These are phyloP conservation scores for Trichothecium sympodiale DNA, from an alignment of 2,329 filamentous ascomycete species.

Conservation along the genomic window DNA sequence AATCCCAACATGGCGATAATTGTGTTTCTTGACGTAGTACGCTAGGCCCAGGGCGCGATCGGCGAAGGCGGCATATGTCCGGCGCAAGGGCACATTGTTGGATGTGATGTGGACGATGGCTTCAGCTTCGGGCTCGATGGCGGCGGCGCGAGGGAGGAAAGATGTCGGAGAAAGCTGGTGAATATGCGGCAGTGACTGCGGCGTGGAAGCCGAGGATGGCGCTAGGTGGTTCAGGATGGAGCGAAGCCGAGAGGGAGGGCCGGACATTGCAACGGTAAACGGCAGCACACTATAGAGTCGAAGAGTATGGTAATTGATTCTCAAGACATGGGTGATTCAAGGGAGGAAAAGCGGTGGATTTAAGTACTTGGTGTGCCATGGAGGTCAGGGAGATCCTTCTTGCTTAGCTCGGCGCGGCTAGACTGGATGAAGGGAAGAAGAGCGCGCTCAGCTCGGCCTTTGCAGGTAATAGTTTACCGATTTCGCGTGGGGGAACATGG, in stretches of 20 bases:
- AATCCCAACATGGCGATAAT: slow-evolving; percentile 69
- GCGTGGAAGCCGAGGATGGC: slow-evolving; percentile 31
- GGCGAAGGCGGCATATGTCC: slow-evolving; percentile 71
- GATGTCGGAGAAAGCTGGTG: slow-evolving; percentile 78
- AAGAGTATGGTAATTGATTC: neutral
- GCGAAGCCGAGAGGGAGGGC: slow-evolving; percentile 47
- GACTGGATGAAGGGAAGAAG: too few relatives aligned
- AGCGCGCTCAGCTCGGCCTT: too few relatives aligned
- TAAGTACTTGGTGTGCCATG: too few relatives aligned
- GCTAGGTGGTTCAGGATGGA: slow-evolving; percentile 42
- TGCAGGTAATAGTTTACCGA: too few relatives aligned
- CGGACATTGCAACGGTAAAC: slow-evolving; percentile 44
- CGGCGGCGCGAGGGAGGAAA: slow-evolving; percentile 76
- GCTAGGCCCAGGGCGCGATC: slow-evolving; percentile 80
- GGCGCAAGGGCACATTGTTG: slow-evolving; percentile 61
- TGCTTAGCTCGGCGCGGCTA: too few relatives aligned
- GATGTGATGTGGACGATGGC: slow-evolving; percentile 80
- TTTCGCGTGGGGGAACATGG: too few relatives aligned
- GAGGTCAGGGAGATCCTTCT: too few relatives aligned
- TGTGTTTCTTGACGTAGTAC: slow-evolving; percentile 71
- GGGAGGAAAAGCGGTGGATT: too few relatives aligned
- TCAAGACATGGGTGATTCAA: too few relatives aligned
- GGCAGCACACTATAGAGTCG: neutral
- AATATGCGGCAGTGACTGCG: slow-evolving; percentile 41
- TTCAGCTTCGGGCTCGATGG: slow-evolving; percentile 75